phyloP scores from a whole-genome alignment of 768 basidiomycete genomes.

The Phaffia australis region DNA sequence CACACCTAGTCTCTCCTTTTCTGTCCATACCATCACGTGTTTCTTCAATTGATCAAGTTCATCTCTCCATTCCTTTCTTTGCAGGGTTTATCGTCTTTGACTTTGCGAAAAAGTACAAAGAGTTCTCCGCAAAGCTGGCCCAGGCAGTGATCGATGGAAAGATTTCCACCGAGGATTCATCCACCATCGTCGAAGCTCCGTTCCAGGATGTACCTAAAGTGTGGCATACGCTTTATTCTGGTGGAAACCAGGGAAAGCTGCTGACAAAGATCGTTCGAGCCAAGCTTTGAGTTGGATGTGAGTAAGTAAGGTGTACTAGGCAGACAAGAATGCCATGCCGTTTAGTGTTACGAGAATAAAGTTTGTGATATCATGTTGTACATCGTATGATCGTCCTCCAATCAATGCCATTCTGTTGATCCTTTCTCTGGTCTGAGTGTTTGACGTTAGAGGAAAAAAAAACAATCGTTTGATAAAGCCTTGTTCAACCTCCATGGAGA shows the following conservation, averaged over 20 bases:
- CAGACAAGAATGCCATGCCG: no score
- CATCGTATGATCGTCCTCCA: background rate
- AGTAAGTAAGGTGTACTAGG: constrained; percentile 1
- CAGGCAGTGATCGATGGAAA: constrained; percentile 30
- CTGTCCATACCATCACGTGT: background rate
- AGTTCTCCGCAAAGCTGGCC: constrained; percentile 26
- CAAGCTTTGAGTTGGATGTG: no score
- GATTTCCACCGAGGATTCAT: constrained; percentile 28
- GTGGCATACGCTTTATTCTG: constrained; percentile 30
- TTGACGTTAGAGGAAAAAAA: no score
- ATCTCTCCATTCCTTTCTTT: no score
- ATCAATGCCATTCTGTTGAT: background rate
- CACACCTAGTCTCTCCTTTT: background rate
- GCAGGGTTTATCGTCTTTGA: constrained; percentile 30
- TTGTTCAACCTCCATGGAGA: constrained; percentile 69
- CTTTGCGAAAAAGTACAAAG: constrained; percentile 17
- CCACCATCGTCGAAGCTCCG: constrained; percentile 30
- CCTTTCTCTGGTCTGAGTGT: background rate
- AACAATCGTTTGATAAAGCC: no score
- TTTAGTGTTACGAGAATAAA: no score
- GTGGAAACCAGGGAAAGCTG: constrained; percentile 32
- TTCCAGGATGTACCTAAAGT: constrained; percentile 33
- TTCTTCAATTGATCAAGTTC: background rate
- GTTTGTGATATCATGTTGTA: no score
- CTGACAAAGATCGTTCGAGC: constrained; percentile 28